Evolutionary conservation across 768 basidiomycete genomes (phyloP).

Genomic region (Boletellus ananiceps): DNA sequence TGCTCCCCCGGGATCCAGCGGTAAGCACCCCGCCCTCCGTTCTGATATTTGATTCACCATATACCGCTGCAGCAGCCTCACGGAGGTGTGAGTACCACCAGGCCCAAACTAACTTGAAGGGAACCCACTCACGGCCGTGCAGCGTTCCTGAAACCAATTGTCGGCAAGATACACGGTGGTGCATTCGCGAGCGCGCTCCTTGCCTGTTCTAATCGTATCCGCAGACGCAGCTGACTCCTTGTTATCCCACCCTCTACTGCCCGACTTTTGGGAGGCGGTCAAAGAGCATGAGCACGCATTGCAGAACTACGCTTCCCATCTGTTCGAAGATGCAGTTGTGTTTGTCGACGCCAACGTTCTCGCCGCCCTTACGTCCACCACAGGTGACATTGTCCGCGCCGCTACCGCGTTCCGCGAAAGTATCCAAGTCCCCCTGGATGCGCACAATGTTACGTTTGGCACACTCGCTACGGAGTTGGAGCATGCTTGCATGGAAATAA

Average conservation of each 20-base stretch:
- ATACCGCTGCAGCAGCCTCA: no score
- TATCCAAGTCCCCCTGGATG: conserved; percentile 7
- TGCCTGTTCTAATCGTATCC: neutral
- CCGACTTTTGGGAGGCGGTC: conserved; percentile 11
- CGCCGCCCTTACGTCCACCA: neutral
- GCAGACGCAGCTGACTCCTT: neutral
- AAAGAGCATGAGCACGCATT: conserved; percentile 1
- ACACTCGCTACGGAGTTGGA: conserved; percentile 9
- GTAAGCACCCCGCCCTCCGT: no score
- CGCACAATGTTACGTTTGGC: conserved; percentile 5
- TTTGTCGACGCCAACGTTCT: conserved; percentile 3
- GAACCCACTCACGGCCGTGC: no score
- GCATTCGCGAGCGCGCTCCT: no score
- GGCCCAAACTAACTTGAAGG: no score
- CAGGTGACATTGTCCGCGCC: conserved; percentile 8
- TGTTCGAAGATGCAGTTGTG: neutral
- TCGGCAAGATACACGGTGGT: no score
- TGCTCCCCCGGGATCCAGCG: no score
- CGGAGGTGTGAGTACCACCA: no score
- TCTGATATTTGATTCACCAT: no score
- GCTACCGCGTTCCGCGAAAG: conserved; percentile 10
- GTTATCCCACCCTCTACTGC: neutral
- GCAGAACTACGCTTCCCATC: neutral
- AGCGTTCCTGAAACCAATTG: no score
- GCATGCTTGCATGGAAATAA: neutral